A percentile compares a stretch with the other conserved stretches of the same genome.
phyloP scores from a whole-genome alignment of 2,329 filamentous ascomycete species.

The Diaporthe eres region DNA sequence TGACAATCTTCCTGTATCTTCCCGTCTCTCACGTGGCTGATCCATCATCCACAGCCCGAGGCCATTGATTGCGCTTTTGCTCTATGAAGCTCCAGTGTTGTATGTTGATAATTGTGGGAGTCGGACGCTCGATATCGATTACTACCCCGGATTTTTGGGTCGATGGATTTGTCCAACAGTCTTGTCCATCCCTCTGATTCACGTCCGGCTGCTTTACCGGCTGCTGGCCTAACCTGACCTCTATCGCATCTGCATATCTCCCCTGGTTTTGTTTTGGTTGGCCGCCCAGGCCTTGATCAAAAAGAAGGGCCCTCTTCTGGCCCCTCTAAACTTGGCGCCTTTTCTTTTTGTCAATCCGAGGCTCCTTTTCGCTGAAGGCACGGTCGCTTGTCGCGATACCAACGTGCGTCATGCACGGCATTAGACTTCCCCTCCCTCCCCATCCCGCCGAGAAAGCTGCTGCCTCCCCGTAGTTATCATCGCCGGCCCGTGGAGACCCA shows the following conservation, averaged over 20 bases:
- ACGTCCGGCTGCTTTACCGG: not conserved
- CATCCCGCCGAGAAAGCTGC: too few relatives aligned
- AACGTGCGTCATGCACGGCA: too few relatives aligned
- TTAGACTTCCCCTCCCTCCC: too few relatives aligned
- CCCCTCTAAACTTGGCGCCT: not conserved
- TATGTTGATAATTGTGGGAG: not conserved
- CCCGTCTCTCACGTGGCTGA: too few relatives aligned
- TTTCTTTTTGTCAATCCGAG: not conserved
- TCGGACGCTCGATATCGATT: not conserved
- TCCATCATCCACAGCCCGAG: not conserved
- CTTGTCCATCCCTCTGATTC: not conserved
- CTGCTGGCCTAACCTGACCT: not conserved
- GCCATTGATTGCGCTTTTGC: not conserved
- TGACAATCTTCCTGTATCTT: too few relatives aligned
- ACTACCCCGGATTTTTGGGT: not conserved
- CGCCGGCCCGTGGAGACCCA: slow-evolving; percentile 58
- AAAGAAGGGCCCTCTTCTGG: not conserved
- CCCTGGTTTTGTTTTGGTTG: not conserved
- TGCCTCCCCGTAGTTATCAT: not conserved
- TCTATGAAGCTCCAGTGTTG: not conserved
- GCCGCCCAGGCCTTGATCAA: not conserved
- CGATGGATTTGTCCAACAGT: not conserved
- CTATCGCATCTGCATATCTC: not conserved
- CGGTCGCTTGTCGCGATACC: too few relatives aligned
- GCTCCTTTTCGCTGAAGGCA: not conserved